Conservation (phyloP, 176 grass and related monocot species). For the Ensete glaucum region DNA sequence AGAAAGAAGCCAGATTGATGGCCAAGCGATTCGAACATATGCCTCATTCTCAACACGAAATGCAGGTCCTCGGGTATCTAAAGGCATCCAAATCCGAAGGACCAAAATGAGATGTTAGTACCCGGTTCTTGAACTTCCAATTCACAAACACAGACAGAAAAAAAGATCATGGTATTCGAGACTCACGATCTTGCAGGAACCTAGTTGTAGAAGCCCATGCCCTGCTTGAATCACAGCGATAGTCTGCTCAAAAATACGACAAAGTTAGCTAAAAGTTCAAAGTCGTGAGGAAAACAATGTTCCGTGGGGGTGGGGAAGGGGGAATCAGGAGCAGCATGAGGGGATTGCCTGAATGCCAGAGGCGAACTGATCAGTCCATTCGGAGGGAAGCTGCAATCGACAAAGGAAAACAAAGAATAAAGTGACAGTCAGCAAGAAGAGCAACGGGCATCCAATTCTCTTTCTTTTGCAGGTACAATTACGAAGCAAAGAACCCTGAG, state of each 20-base stretch:
- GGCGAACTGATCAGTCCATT: slow-evolving; percentile 97
- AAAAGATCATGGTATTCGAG: not conserved
- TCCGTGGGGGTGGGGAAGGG: not conserved
- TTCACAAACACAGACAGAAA: not conserved
- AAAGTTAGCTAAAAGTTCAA: too few species aligned
- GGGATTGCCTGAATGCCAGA: slow-evolving; percentile 79
- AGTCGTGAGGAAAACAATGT: too few species aligned
- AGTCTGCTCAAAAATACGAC: slow-evolving; percentile 27
- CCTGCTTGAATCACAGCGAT: slow-evolving; percentile 99
- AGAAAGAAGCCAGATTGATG: slow-evolving; percentile 95
- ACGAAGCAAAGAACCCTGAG: not conserved
- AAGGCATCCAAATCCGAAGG: not conserved
- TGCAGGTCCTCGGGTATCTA: slow-evolving; percentile 97
- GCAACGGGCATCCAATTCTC: slow-evolving; percentile 1
- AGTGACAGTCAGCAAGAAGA: not conserved
- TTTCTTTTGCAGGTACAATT: slow-evolving; percentile 6
- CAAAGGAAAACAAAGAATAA: not conserved
- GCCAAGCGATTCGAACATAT: slow-evolving; percentile 93
- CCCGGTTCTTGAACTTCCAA: too few species aligned
- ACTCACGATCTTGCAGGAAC: slow-evolving; percentile 97
- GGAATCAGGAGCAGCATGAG: not conserved
- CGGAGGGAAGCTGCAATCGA: slow-evolving; percentile 85
- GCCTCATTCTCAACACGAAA: slow-evolving; percentile 92
- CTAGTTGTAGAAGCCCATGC: slow-evolving; percentile 95
- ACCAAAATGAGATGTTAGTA: too few species aligned